A percentile compares a stretch with the other conserved stretches of the same genome.
Conservation (phyloP, 2,329 filamentous ascomycete species). For the Diplodia intermedia region DNA sequence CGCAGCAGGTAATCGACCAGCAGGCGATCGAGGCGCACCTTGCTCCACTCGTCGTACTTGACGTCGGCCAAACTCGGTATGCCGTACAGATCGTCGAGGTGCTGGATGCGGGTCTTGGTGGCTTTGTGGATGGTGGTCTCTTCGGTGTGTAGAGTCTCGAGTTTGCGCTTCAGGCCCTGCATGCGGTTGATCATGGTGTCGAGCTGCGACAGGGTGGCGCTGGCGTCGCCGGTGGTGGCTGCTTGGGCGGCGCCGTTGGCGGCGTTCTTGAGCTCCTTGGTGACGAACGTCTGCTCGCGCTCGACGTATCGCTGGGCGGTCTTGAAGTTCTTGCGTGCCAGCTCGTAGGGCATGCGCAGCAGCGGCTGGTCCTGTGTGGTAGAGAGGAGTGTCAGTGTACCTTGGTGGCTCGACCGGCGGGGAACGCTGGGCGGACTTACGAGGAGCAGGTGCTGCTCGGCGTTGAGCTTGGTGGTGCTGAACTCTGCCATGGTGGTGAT, state of each 20-base stretch:
- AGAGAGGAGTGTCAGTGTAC: slow-evolving; percentile 29
- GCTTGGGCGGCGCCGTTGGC: slow-evolving; percentile 69
- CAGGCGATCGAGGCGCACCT: slow-evolving; percentile 79
- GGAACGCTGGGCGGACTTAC: slow-evolving; percentile 53
- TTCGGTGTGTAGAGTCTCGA: slow-evolving; percentile 77
- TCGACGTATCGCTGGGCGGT: slow-evolving; percentile 79
- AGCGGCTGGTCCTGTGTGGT: slow-evolving; percentile 82
- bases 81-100: slow-evolving; percentile 80
- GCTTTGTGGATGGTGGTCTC: slow-evolving; percentile 79
- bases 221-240: slow-evolving; percentile 55
- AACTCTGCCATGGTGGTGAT: slow-evolving; percentile 54
- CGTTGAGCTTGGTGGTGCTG: slow-evolving; percentile 70
- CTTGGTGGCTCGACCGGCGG: slow-evolving; percentile 17
- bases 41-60: slow-evolving; percentile 90
- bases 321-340: slow-evolving; percentile 93
- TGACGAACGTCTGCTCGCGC: slow-evolving; percentile 69
- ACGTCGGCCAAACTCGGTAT: slow-evolving; percentile 87
- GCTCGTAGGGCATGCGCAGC: slow-evolving; percentile 88
- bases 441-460: slow-evolving; percentile 76
- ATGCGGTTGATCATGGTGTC: slow-evolving; percentile 86
- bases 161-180: slow-evolving; percentile 86
- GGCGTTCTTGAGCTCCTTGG: slow-evolving; percentile 61
- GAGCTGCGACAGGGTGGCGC: slow-evolving; percentile 72
- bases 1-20: slow-evolving; percentile 92
- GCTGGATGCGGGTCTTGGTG: slow-evolving; percentile 75